These are phyloP conservation scores for Hypoxylon sp. DNA, from an alignment of 2,329 filamentous ascomycete genomes.

Conservation along the genomic window DNA sequence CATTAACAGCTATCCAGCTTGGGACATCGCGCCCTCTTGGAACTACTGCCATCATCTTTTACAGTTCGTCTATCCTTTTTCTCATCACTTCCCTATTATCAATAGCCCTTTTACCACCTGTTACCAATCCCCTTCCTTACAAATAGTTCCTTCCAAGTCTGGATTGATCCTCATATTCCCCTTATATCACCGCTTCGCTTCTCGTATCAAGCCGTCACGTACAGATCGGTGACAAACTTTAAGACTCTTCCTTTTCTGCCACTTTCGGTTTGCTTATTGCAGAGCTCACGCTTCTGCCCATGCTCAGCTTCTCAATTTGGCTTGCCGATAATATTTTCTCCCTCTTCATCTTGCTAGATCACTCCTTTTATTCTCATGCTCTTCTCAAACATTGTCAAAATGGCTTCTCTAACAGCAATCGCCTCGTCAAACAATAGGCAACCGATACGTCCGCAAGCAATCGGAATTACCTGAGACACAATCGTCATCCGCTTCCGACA, in stretches of 20 bases:
- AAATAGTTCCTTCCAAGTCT: constrained; percentile 33
- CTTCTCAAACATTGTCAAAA: constrained; percentile 53
- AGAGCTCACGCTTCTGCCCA: constrained; percentile 48
- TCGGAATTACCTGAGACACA: constrained; percentile 46
- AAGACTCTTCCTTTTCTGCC: constrained; percentile 41
- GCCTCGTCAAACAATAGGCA: constrained; percentile 64
- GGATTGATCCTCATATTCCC: constrained; percentile 20
- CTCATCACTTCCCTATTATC: constrained; percentile 41
- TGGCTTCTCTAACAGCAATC: constrained; percentile 68
- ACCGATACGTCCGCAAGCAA: constrained; percentile 39
- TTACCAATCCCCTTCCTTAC: constrained; percentile 37
- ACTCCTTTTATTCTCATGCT: constrained; percentile 42
- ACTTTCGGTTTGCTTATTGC: constrained; percentile 51
- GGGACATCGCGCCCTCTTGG: constrained; percentile 40
- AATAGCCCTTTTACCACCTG: constrained; percentile 37
- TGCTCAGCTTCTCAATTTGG: constrained; percentile 48
- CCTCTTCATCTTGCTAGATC: constrained; percentile 39
- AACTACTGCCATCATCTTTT: constrained; percentile 35
- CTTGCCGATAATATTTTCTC: constrained; percentile 46
- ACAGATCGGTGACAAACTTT: constrained; percentile 46
- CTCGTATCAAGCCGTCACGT: constrained; percentile 31
- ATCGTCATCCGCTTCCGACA: constrained; percentile 36
- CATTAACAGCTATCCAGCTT: constrained; percentile 38
- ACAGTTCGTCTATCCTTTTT: constrained; percentile 54
- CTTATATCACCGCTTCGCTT: constrained; percentile 35